These are phyloP conservation scores for Protomyces inouyei DNA, from an alignment of 1,139 yeast genomes.

Conservation along the genomic window DNA sequence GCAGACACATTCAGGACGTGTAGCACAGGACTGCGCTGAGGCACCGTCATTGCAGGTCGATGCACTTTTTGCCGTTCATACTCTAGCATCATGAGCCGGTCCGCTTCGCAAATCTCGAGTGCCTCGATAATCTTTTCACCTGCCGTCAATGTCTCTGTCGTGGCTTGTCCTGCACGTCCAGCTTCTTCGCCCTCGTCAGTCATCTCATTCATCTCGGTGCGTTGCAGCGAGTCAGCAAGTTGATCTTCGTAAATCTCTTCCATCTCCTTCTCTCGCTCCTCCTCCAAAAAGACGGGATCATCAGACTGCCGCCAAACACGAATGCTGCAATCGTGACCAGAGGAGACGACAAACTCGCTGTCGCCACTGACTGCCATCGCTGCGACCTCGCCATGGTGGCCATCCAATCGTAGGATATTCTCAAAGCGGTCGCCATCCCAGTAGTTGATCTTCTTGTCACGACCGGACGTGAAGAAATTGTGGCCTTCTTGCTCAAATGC, in stretches of 20 bases:
- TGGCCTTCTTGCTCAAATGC: constrained; percentile 77
- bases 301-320: constrained; percentile 88
- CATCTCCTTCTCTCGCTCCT: constrained; percentile 91
- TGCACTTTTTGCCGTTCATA: constrained; percentile 47
- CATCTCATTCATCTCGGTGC: constrained; percentile 45
- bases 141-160: constrained; percentile 86
- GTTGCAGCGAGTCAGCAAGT: constrained; percentile 64
- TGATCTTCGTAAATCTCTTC: constrained; percentile 85
- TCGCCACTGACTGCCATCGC: constrained; percentile 68
- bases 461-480: constrained; percentile 83
- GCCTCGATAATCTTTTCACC: constrained; percentile 95
- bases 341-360: constrained; percentile 72
- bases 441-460: constrained; percentile 82
- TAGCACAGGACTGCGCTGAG: constrained; percentile 64
- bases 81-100: constrained; percentile 55
- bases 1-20: constrained; percentile 64
- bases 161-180: constrained; percentile 70
- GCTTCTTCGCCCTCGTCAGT: constrained; percentile 51
- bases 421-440: constrained; percentile 99
- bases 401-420: constrained; percentile 77
- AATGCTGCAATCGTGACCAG: constrained; percentile 89
- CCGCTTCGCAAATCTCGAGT: constrained; percentile 72
- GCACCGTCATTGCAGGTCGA: constrained; percentile 50
- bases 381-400: constrained; percentile 93
- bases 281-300: constrained; percentile 91